Percentiles rank a stretch among this genome's conserved stretches.
These are phyloP conservation scores for Oryza glumipatula DNA, from an alignment of 176 grass and related monocot species.

Conservation along the genomic window DNA sequence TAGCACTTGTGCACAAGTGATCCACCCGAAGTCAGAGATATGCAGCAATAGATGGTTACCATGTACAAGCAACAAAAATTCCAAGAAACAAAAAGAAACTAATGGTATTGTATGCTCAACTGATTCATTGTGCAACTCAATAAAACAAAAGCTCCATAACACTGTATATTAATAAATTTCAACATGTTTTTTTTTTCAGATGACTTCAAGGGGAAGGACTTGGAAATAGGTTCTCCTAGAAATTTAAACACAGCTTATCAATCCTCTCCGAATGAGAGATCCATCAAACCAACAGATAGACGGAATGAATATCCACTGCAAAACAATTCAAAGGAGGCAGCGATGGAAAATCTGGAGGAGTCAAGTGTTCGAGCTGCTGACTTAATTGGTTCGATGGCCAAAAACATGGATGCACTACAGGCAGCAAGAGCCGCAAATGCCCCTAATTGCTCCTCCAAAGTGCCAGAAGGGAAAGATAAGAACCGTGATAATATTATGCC, in stretches of 20 bases:
- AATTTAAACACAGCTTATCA: conserved; percentile 45
- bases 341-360: conserved; percentile 49
- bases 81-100: conserved; percentile 59
- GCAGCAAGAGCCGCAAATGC: conserved; percentile 37
- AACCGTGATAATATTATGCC: conserved; percentile 45
- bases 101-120: conserved; percentile 50
- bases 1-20: conserved; percentile 84
- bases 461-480: conserved; percentile 46
- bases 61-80: conserved; percentile 41
- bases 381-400: conserved; percentile 71
- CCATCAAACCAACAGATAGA: conserved; percentile 43
- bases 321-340: conserved; percentile 37
- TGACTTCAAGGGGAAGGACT: conserved; percentile 63
- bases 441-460: conserved; percentile 52
- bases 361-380: conserved; percentile 61
- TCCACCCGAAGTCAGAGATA: conserved; percentile 59
- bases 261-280: conserved; percentile 34
- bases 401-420: conserved; percentile 44
- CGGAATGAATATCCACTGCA: conserved; percentile 36
- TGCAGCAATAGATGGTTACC: conserved; percentile 55
- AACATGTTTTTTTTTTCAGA: conserved; percentile 44
- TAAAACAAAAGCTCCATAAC: background rate
- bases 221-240: conserved; percentile 69
- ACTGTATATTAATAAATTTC: conserved; percentile 24
- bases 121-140: conserved; percentile 3